Evolutionary conservation across 306 rosid genomes (phyloP).

Genomic region (Astragalus membranaceus): DNA sequence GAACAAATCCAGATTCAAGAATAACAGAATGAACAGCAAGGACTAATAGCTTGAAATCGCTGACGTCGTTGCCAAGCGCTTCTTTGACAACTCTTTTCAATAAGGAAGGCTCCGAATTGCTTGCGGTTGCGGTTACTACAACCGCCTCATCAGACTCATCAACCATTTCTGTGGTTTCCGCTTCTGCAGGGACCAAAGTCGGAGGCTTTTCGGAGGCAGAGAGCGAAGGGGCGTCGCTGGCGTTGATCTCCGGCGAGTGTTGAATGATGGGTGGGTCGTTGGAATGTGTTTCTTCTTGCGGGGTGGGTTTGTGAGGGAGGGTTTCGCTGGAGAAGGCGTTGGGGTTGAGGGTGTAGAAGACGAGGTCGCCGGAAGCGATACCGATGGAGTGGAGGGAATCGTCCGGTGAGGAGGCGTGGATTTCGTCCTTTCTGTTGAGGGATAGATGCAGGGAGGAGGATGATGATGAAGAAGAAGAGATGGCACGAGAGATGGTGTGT

Average conservation of each 20-base stretch:
- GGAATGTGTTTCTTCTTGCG: neutral
- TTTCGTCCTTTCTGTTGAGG: slow-evolving; percentile 67
- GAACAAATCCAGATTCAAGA: slow-evolving; percentile 68
- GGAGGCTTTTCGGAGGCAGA: neutral
- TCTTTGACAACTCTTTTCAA: slow-evolving; percentile 47
- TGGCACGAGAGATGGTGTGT: slow-evolving; percentile 29
- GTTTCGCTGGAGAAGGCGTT: slow-evolving; percentile 18
- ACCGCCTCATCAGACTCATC: slow-evolving; percentile 31
- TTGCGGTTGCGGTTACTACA: neutral
- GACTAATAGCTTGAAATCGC: slow-evolving; percentile 39
- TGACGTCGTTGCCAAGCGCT: slow-evolving; percentile 29
- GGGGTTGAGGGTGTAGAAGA: slow-evolving; percentile 57
- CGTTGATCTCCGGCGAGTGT: neutral
- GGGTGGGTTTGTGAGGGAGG: slow-evolving; percentile 20
- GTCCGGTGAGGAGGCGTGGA: slow-evolving; percentile 33
- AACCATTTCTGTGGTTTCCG: slow-evolving; percentile 22
- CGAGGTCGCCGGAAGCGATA: slow-evolving; percentile 61
- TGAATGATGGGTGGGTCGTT: neutral
- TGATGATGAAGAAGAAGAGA: slow-evolving; percentile 11
- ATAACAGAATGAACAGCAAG: slow-evolving; percentile 57
- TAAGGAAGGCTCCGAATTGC: slow-evolving; percentile 35
- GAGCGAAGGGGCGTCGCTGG: neutral
- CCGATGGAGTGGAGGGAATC: slow-evolving; percentile 51
- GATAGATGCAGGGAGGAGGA: slow-evolving; percentile 55
- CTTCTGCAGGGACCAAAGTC: neutral